phyloP scores from a whole-genome alignment of 345 rosid genomes.

The Limnanthes douglasii region DNA sequence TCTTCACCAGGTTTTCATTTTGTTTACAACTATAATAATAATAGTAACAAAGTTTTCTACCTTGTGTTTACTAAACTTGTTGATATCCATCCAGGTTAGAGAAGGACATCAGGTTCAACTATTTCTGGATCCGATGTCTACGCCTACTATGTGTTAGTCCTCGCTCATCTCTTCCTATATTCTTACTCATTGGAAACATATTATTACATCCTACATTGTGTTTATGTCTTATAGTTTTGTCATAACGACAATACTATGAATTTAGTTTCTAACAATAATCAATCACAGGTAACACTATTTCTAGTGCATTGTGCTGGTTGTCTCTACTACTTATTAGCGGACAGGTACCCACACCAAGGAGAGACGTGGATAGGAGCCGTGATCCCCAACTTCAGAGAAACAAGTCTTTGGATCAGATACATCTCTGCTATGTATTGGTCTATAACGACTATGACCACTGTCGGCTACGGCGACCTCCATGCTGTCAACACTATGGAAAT shows the following conservation, averaged over 20 bases:
- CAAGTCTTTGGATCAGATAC: constrained; percentile 54
- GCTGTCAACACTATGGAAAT: constrained; percentile 76
- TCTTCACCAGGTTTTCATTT: constrained; percentile 56
- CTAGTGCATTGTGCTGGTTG: constrained; percentile 82
- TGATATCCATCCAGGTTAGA: constrained; percentile 38
- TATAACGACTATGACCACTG: constrained; percentile 91
- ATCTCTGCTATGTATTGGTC: constrained; percentile 88
- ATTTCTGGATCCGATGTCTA: constrained; percentile 64
- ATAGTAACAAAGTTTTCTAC: too few species aligned
- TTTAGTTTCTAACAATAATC: too few species aligned
- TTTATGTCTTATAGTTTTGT: constrained; percentile 5
- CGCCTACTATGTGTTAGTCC: constrained; percentile 54
- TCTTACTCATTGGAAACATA: neutral
- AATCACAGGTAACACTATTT: constrained; percentile 54
- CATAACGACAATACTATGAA: constrained; percentile 3
- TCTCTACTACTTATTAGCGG: constrained; percentile 71
- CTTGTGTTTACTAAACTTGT: neutral
- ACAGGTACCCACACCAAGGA: constrained; percentile 58
- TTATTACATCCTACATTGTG: neutral
- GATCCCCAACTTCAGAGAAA: constrained; percentile 60
- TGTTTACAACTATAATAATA: neutral
- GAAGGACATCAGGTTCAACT: constrained; percentile 81
- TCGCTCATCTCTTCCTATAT: neutral
- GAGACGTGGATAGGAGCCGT: constrained; percentile 57
- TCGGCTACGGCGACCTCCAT: constrained; percentile 92